phyloP scores from a whole-genome alignment of 495 filamentous ascomycete species.

The Tetracladium setigerum region DNA sequence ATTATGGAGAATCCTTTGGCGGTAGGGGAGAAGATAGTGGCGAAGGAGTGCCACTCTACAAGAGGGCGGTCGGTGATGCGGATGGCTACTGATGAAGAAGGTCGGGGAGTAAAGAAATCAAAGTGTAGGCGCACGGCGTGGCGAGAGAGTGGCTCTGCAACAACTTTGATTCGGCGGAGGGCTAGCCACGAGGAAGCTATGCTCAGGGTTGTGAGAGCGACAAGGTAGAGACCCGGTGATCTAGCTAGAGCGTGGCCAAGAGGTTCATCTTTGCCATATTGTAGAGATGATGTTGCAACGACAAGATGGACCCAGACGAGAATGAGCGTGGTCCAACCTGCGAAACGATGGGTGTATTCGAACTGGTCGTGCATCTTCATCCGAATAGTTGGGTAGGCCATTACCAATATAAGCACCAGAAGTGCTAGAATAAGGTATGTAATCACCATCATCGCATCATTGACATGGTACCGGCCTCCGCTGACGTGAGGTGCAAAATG shows the following conservation, averaged over 20 bases:
- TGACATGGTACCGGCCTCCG: not conserved
- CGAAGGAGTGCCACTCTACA: constrained; percentile 66
- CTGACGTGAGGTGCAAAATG: constrained; percentile 17
- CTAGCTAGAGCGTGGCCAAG: constrained; percentile 29
- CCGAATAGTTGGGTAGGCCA: constrained; percentile 37
- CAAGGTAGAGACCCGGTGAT: constrained; percentile 48
- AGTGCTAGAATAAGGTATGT: constrained; percentile 24
- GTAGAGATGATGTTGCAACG: constrained; percentile 22
- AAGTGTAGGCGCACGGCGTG: constrained; percentile 58
- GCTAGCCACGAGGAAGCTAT: constrained; percentile 52
- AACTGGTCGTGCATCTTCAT: constrained; percentile 44
- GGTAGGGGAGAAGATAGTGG: constrained; percentile 44
- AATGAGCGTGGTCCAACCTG: constrained; percentile 44
- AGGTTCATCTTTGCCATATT: constrained; percentile 6
- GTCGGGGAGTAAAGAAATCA: constrained; percentile 38
- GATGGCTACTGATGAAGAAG: constrained; percentile 31
- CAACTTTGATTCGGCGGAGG: constrained; percentile 46
- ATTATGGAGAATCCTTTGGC: constrained; percentile 50
- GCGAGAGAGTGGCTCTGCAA: constrained; percentile 45
- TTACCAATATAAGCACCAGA: constrained; percentile 22
- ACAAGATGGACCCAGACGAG: constrained; percentile 42
- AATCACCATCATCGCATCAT: constrained; percentile 18
- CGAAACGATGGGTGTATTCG: constrained; percentile 49
- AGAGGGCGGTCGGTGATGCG: constrained; percentile 45
- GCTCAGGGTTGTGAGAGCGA: constrained; percentile 41